Evolutionary conservation across 257 asterid species (phyloP).

Genomic region (Jasminum sambac): DNA sequence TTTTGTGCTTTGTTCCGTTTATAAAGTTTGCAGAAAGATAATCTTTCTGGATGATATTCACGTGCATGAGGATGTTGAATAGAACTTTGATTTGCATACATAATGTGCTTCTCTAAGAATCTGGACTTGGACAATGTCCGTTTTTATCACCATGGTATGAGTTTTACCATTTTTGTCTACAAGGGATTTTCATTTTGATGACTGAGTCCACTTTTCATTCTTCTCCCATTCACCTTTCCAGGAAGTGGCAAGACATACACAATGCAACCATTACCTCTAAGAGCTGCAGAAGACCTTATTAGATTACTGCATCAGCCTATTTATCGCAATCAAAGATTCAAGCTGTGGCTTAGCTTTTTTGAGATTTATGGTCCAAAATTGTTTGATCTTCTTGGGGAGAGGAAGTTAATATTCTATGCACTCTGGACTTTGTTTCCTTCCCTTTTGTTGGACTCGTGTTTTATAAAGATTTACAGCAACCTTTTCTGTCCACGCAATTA

Average conservation of each 20-base stretch:
- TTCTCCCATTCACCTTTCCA: conserved; percentile 27
- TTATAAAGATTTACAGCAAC: too few relatives aligned
- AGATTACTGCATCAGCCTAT: conserved; percentile 85
- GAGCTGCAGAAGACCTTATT: conserved; percentile 93
- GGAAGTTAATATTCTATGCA: conserved; percentile 65
- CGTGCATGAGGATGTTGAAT: background rate
- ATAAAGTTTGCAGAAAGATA: background rate
- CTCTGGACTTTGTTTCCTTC: conserved; percentile 25
- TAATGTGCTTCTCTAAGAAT: background rate
- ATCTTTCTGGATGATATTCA: background rate
- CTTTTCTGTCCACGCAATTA: too few relatives aligned
- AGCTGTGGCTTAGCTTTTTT: conserved; percentile 98
- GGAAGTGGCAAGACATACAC: conserved; percentile 99
- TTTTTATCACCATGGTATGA: background rate
- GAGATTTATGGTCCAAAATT: conserved; percentile 98
- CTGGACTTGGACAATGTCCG: background rate
- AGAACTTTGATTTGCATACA: background rate
- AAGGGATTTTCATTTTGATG: background rate
- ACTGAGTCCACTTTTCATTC: conserved; percentile 12
- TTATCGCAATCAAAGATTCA: conserved; percentile 91
- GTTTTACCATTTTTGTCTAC: background rate
- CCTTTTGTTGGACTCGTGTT: conserved; percentile 25
- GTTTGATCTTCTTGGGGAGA: conserved; percentile 91
- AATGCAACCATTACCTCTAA: conserved; percentile 97
- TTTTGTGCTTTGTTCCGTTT: conserved; percentile 17